Evolutionary conservation across 495 filamentous ascomycete genomes (phyloP).

Genomic region (Emericellopsis terricola): DNA sequence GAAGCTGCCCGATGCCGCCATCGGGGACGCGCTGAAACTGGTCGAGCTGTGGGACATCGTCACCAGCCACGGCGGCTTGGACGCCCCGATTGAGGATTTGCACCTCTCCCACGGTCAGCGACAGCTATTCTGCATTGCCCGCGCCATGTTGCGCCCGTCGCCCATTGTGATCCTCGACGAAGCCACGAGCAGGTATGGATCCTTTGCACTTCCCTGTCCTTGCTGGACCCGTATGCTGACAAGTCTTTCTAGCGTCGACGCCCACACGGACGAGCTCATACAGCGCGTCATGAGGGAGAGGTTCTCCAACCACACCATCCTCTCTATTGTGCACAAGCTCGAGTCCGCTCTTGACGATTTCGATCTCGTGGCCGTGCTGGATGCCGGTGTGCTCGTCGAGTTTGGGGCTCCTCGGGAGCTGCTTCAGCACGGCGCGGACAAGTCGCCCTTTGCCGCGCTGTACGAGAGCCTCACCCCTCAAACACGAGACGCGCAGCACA

Average conservation of each 20-base stretch:
- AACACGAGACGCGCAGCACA: too few species aligned
- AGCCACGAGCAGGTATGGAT: constrained; percentile 18
- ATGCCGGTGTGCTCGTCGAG: too few species aligned
- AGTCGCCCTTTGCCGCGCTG: too few species aligned
- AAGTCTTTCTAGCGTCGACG: too few species aligned
- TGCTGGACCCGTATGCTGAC: too few species aligned
- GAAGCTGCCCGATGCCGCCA: constrained; percentile 10
- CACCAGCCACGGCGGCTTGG: too few species aligned
- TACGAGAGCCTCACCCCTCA: too few species aligned
- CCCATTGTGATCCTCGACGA: constrained; percentile 29
- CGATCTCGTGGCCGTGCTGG: constrained; percentile 5
- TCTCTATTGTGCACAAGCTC: constrained; percentile 37
- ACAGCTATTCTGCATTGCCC: constrained; percentile 28
- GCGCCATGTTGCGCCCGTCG: constrained; percentile 15
- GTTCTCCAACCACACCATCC: constrained; percentile 33
- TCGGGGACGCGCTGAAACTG: constrained; percentile 13
- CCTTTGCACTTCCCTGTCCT: too few species aligned
- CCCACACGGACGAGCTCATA: constrained; percentile 36
- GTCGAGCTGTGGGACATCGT: constrained; percentile 17
- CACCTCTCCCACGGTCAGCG: constrained; percentile 27
- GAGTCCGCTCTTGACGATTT: constrained; percentile 36
- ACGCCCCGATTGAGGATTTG: too few species aligned
- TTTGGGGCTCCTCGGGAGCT: too few species aligned
- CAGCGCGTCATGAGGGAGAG: constrained; percentile 36
- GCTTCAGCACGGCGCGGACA: too few species aligned